Evolutionary conservation across 2,329 filamentous ascomycete species (phyloP), one percentile per base, ranked within the genome.

Genomic region (Neonectria hederae): DNA sequence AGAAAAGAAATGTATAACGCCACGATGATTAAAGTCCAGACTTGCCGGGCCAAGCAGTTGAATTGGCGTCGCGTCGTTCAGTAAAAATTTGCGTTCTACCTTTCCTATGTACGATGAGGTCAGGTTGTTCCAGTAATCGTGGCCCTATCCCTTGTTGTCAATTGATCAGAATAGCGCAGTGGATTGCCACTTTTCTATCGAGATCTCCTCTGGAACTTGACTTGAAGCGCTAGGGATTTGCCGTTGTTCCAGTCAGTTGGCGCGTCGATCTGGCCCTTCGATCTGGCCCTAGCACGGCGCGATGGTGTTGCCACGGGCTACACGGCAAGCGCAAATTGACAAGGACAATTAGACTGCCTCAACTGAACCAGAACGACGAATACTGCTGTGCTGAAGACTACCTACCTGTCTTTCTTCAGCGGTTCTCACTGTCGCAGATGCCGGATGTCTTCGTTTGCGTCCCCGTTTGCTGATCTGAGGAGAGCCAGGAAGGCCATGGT

Each of bases 221-320:
- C 57, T 51, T 38, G 28, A 54, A 43, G 45, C 52, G 57, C 48
- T 42, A 51, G 48, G 57, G 57, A 19, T 59, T 59, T 59, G 57
- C 48, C 57, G 57, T 59, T 52, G 43, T 48, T 54, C 57, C 49
- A 59, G 13, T 49, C 30, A 32, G 14, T 24, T 26, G 46, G 55
- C 13, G 38, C 48, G 32, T 24, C 48, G 42, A 59, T 59, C 28
- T 52, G 48, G 48, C 45, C 21, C 22, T 17, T 24, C 10, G 43
- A 24, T 24, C 35, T 38, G 35, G 17, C 35, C 35, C 35, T 38
- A n/a, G 35, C 35, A 38, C 35, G 35, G 21, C 43, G 21, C 21
- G 43, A 22, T 24, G 21, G 43, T 46, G 21, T 17, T 46, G 43
- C 22, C 13, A 17, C 21, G 43, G 26, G 48, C n/a, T 19, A 32